phyloP scores from a whole-genome alignment of 257 asterid species.

The Gentiana macrophylla region DNA sequence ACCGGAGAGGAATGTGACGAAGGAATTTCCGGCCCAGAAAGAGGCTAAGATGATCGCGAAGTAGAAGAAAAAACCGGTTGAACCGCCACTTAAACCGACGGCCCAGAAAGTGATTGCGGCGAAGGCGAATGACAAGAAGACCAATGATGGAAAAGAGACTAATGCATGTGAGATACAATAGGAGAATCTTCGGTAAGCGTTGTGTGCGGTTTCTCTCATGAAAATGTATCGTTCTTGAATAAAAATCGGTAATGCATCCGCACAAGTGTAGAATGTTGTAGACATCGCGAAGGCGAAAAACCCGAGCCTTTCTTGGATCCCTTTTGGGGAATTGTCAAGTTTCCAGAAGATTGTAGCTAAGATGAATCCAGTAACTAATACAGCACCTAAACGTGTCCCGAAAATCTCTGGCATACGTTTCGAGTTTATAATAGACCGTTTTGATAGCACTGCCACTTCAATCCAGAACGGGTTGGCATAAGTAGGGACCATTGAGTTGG shows the following conservation, averaged over 20 bases:
- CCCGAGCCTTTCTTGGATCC: slow-evolving; percentile 26
- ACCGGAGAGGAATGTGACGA: slow-evolving; percentile 30
- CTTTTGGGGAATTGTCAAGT: slow-evolving; percentile 33
- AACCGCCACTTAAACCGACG: slow-evolving; percentile 30
- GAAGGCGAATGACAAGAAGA: slow-evolving; percentile 19
- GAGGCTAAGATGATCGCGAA: slow-evolving; percentile 22
- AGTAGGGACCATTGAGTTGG: slow-evolving; percentile 19
- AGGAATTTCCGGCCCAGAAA: slow-evolving; percentile 38
- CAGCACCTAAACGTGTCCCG: slow-evolving; percentile 27
- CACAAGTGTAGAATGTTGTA: slow-evolving; percentile 30
- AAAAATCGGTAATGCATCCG: slow-evolving; percentile 30
- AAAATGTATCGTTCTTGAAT: slow-evolving; percentile 32
- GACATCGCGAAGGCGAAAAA: slow-evolving; percentile 35
- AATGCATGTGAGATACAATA: slow-evolving; percentile 28
- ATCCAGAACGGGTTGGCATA: slow-evolving; percentile 34
- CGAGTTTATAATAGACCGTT: slow-evolving; percentile 27
- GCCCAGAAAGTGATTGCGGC: slow-evolving; percentile 30
- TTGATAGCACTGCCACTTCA: slow-evolving; percentile 24
- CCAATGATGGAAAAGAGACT: slow-evolving; percentile 23
- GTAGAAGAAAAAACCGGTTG: slow-evolving; percentile 19
- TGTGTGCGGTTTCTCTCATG: slow-evolving; percentile 38
- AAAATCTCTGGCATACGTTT: slow-evolving; percentile 31
- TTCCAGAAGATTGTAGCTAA: slow-evolving; percentile 32
- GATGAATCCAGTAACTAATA: slow-evolving; percentile 28
- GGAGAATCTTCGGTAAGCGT: slow-evolving; percentile 28